Conservation (phyloP, 176 grass and related monocot genomes). For the Ensete glaucum region DNA sequence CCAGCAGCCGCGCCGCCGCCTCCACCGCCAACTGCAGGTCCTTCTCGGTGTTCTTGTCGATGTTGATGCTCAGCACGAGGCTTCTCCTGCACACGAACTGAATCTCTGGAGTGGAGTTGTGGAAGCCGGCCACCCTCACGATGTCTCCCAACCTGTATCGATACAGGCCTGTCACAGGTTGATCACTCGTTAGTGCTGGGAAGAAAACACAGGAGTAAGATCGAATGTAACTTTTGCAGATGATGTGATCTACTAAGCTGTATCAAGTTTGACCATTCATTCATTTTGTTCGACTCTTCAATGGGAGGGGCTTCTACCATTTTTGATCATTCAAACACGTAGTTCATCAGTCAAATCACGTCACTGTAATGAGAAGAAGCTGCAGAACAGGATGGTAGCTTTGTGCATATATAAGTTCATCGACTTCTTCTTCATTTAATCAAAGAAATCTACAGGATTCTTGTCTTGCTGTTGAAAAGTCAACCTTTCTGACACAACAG, state of each 20-base stretch:
- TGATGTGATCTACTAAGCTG: too few species aligned
- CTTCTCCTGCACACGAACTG: slow-evolving; percentile 66
- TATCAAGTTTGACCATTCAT: too few species aligned
- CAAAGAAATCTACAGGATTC: too few species aligned
- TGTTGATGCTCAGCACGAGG: slow-evolving; percentile 68
- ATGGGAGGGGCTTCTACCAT: neutral
- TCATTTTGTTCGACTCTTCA: too few species aligned
- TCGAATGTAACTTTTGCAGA: neutral
- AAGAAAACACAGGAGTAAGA: neutral
- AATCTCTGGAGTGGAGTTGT: slow-evolving; percentile 83
- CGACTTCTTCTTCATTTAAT: too few species aligned
- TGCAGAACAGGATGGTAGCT: too few species aligned
- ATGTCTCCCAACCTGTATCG: slow-evolving; percentile 75
- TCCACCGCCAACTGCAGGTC: slow-evolving; percentile 70
- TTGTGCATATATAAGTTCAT: too few species aligned
- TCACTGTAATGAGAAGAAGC: too few species aligned
- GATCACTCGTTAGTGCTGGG: too few species aligned
- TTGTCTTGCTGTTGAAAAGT: too few species aligned
- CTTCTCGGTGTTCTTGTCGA: slow-evolving; percentile 91
- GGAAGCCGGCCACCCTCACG: slow-evolving; percentile 57
- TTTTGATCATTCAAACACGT: neutral
- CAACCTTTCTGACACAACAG: too few species aligned
- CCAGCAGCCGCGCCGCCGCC: slow-evolving; percentile 35
- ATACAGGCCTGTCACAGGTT: slow-evolving; percentile 43
- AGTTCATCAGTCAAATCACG: neutral